phyloP scores from a whole-genome alignment of 23 red algal genomes.

The Gracilaria gracilis region DNA sequence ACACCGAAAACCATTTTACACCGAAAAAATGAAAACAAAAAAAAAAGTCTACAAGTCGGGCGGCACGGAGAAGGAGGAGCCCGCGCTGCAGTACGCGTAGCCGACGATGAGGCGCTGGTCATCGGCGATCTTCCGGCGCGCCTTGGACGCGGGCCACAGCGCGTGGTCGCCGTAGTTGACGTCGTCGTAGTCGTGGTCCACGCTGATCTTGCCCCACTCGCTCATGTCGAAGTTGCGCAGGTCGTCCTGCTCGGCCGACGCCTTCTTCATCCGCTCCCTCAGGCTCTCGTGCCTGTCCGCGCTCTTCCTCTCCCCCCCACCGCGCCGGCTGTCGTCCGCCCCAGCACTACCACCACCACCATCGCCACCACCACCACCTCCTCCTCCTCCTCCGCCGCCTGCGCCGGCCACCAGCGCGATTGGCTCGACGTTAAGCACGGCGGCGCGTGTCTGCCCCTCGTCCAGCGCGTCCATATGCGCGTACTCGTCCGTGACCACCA shows the following conservation, averaged over 20 bases:
- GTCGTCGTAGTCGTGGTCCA: conserved; percentile 76
- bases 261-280: conserved; percentile 56
- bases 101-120: conserved; percentile 68
- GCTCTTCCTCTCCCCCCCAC: background rate
- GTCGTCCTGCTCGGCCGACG: conserved; percentile 65
- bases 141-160: conserved; percentile 67
- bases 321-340: background rate
- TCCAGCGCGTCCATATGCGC: conserved; percentile 42
- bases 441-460: conserved; percentile 1
- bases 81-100: conserved; percentile 65
- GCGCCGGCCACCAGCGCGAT: background rate
- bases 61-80: background rate
- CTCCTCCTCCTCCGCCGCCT: background rate
- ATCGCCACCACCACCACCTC: background rate
- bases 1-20: too few relatives aligned
- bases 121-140: conserved; percentile 47
- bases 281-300: background rate
- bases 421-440: background rate
- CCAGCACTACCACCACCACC: too few relatives aligned
- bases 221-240: conserved; percentile 81
- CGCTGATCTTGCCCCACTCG: conserved; percentile 80
- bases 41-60: background rate
- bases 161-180: conserved; percentile 58
- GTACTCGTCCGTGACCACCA: conserved; percentile 32
- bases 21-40: too few relatives aligned